Percentiles rank a stretch among this genome's conserved stretches.
These are phyloP conservation scores for Phytophthora pistaciae DNA, from an alignment of 352 stramenopile species.

Conservation along the genomic window DNA sequence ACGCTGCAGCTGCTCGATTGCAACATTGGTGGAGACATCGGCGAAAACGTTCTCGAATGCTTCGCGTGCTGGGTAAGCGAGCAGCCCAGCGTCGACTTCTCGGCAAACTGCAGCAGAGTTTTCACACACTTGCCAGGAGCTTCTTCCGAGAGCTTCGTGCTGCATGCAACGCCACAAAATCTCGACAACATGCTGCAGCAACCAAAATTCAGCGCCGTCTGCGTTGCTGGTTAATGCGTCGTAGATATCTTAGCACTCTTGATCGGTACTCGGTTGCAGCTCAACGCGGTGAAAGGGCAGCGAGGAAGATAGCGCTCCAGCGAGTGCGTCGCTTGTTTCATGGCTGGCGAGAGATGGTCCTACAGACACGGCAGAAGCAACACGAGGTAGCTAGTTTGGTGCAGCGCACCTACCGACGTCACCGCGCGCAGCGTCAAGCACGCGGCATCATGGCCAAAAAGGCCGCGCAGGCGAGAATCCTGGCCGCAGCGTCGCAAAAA, in stretches of 20 bases:
- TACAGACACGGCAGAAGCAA: slow-evolving; percentile 20
- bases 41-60: slow-evolving; percentile 28
- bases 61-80: slow-evolving; percentile 45
- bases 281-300: slow-evolving; percentile 32
- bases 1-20: slow-evolving; percentile 26
- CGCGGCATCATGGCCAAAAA: slow-evolving; percentile 57
- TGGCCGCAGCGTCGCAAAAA: slow-evolving; percentile 58
- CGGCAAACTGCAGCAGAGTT: slow-evolving; percentile 49
- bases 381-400: slow-evolving; percentile 47
- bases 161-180: slow-evolving; percentile 39
- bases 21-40: slow-evolving; percentile 52
- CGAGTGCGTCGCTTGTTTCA: slow-evolving; percentile 34
- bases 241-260: slow-evolving; percentile 51
- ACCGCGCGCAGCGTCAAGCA: slow-evolving; percentile 51
- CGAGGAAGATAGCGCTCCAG: slow-evolving; percentile 35
- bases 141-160: slow-evolving; percentile 64
- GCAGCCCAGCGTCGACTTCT: slow-evolving; percentile 48
- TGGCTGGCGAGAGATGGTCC: slow-evolving; percentile 28
- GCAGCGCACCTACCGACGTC: slow-evolving; percentile 58
- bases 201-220: slow-evolving; percentile 55
- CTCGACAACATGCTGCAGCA: slow-evolving; percentile 46
- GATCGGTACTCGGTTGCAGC: slow-evolving; percentile 32
- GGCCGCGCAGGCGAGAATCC: slow-evolving; percentile 50
- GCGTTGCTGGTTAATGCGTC: slow-evolving; percentile 52
- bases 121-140: slow-evolving; percentile 43